Base-by-base conservation (phyloP, 257 asterid genomes). In the Fraxinus anomala region DNA sequence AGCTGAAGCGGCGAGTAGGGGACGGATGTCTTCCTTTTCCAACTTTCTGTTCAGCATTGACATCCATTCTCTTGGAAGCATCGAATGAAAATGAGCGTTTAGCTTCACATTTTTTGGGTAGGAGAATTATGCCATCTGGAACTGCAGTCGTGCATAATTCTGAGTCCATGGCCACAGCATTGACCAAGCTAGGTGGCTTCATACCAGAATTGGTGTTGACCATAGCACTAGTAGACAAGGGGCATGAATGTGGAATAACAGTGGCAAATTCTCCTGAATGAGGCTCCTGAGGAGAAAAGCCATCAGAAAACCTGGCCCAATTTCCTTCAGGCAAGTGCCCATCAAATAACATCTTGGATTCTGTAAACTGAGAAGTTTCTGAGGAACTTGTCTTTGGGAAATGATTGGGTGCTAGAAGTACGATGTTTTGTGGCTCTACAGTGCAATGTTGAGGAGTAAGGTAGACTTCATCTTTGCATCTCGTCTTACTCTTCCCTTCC, bases 1-100 rank as follows among this genome's bases (percentile, higher is more conserved):
- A 88, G 88, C 96, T 93, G 80, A 93, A 92, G 51, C 98, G 85
- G 61, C 91, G 86, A 39, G 81, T 84, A 73, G 97, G 96, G 39
- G 97, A 92, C 28, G 93, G 89, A 71, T 89, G 83, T 83, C 96
- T 85, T 79, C 88, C 96, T 84, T 85, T 89, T 24, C 54, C 74
- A 33, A 80, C 68, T 30, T 85, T 73, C 77, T 84, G 83, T 80
- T 84, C 89, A 31, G 81, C 78, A 34, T 78, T 87, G 34, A 79
- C 80, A 80, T 74, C 83, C 79, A 68, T 61, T 73, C 75, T 81
- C 78, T 76, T 81, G 33, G 87, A 85, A 65, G 84, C 83, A 79
- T 83, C 88, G 13, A 65, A 24, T 69, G 85, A 79, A 39, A 76
- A 77, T 65, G 85, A 77, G 76, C 75, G 73, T 44, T 80, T 84